Conservation (phyloP, 1,284 basidiomycete genomes). For the Chalciporus sp. region DNA sequence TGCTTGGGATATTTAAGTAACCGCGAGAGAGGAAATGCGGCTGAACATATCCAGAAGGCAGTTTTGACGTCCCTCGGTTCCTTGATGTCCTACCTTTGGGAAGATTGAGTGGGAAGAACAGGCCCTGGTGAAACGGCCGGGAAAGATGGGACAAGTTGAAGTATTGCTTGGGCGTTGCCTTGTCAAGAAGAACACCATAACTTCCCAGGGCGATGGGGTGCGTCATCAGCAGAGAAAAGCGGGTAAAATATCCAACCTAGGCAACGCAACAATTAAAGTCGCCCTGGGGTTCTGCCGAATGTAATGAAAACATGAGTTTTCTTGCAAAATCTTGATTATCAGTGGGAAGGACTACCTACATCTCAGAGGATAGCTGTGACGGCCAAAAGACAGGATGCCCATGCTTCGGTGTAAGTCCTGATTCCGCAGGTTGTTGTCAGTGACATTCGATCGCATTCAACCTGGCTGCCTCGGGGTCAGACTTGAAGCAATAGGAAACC, state of each 20-base stretch:
- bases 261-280: background rate
- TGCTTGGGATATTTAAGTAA: background rate
- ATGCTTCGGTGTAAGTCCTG: too few species aligned
- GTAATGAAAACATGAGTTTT: background rate
- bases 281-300: background rate
- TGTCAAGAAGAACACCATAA: background rate
- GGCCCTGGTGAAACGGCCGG: constrained; percentile 4
- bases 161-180: background rate
- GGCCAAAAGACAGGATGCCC: too few species aligned
- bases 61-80: background rate
- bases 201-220: background rate
- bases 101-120: constrained; percentile 3
- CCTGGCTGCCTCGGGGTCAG: background rate
- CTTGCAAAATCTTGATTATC: background rate
- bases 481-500: background rate
- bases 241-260: background rate
- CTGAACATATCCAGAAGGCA: background rate
- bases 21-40: background rate
- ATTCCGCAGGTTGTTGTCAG: background rate
- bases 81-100: constrained; percentile 2
- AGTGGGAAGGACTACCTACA: background rate
- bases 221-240: background rate
- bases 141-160: background rate
- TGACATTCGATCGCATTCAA: background rate
- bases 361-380: too few species aligned